Evolutionary conservation across 306 rosid genomes (phyloP), one percentile per base, ranked within the genome.

Genomic region (Rosa rugosa): DNA sequence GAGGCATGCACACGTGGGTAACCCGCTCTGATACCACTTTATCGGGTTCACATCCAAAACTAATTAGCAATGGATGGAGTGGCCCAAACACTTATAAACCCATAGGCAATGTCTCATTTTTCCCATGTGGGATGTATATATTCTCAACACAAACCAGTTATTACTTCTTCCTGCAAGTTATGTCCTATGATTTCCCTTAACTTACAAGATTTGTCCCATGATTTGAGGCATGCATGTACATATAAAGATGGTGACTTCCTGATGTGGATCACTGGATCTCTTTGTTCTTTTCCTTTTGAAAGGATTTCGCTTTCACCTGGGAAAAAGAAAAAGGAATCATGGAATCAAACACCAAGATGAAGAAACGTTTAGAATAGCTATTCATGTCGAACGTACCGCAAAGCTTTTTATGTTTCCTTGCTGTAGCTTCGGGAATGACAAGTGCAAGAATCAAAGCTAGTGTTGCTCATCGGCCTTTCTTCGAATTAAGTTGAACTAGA

Each of bases 201-300:
- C 67, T 60, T 31, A 11, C 40, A 14, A 13, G 41, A 34, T 64
- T 13, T 64, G 11, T 64, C 69, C 42, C 44, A 13, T 27, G 12
- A 64, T 12, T 34, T 64, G 44, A 64, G 69, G 44, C 44, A 64
- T 2, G 44, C 44, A 64, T 2, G 4, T 14, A 6, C 44, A 64
- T 2, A 13, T 14, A 6, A 1, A 31, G 10, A 31, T 13, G 69
- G 44, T 64, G n/a, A 5, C 69, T 64, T 34, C 20, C 7, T 14
- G 22, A 64, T 16, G 44, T 27, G 31, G 31, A 27, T 27, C 31
- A 27, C 36, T 34, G 1, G 44, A 64, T 64, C 44, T 64, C 42
- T 64, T 34, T 64, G 69, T 34, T 64, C n/a, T 64, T 64, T 64
- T 64, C 44, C 40, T 64, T 64, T 31, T 64, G 22, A 44, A 64